phyloP scores from a whole-genome alignment of 352 stramenopile genomes.

The Phytophthora crassamura region DNA sequence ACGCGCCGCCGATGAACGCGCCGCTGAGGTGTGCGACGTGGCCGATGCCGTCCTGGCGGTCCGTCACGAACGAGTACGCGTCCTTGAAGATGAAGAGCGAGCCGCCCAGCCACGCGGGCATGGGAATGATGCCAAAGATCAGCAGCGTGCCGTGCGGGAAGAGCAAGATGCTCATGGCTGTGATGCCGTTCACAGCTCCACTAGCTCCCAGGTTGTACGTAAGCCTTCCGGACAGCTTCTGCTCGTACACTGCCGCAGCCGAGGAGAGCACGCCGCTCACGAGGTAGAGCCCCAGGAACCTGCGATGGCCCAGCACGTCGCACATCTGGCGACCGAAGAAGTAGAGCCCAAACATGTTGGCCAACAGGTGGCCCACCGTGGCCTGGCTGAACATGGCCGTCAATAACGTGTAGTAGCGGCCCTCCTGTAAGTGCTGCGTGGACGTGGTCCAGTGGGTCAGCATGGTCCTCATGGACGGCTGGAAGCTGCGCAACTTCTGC shows the following conservation, averaged over 20 bases:
- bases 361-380: constrained; percentile 56
- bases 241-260: constrained; percentile 64
- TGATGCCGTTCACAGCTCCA: constrained; percentile 84
- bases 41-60: constrained; percentile 61
- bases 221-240: constrained; percentile 48
- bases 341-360: constrained; percentile 81
- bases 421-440: constrained; percentile 59
- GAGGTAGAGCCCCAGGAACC: constrained; percentile 80
- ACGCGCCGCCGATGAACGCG: constrained; percentile 61
- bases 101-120: constrained; percentile 77
- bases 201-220: constrained; percentile 74
- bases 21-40: constrained; percentile 81
- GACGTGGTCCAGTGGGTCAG: constrained; percentile 82
- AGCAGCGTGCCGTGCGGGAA: constrained; percentile 76
- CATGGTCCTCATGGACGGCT: constrained; percentile 58
- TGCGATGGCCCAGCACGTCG: constrained; percentile 66
- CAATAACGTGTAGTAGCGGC: constrained; percentile 78
- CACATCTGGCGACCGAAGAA: constrained; percentile 82
- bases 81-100: constrained; percentile 80
- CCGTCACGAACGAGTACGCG: constrained; percentile 67
- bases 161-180: constrained; percentile 70
- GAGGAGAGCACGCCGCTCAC: constrained; percentile 73
- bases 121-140: constrained; percentile 78
- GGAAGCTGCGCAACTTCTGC: constrained; percentile 33
- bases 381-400: constrained; percentile 80